Base-by-base conservation (phyloP, 129 eudicot genomes). In the Erigeron canadensis region DNA sequence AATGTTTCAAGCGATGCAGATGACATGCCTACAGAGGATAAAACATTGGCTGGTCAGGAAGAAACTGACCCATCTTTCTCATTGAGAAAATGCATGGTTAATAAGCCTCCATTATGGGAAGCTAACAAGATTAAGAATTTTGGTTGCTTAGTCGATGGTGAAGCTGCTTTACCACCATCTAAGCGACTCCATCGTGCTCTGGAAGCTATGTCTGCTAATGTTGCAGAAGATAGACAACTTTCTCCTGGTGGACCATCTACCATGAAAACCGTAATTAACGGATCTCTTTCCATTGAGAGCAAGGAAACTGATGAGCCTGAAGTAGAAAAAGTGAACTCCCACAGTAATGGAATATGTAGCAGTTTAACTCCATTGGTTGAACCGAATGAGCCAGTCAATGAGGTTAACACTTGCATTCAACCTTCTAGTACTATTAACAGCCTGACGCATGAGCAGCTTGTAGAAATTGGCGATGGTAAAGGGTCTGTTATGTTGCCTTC, bases 141-240 rank as follows among this genome's bases (percentile, higher is more conserved):
- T 56, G 82, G 87, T 23, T 61, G 89, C 75, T 74, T 78, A 15
- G 82, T 75, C 64, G 97, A 94, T 73, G 97, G 81, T 67, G 98
- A 94, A 81, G 88, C 97, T 81, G 93, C 96, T 74, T 87, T 94
- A 81, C 98, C 98, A 57, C 98, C 97, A 43, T 89, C 93, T 8
- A 94, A 94, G 66, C 93, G 97, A 47, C 84, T 94, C 2, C 96
- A 87, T 75, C 90, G 98, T 45, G 98, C 98, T 50, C 69, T 94
- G 71, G 99, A 94, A 70, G 99, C 99, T 7, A 94, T 94, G 99
- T 87, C 93, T 67, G 99, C 96, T 41, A 79, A 84, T 77, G 91
- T 81, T 68, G 88, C 85, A 37, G 96, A 87, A 73, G 86, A 84
- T 76, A 62, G 65, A 73, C 74, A 82, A 78, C 37, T 69, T 46